Base-by-base conservation (phyloP, 345 rosid genomes). In the Noccaea bulbosa region DNA sequence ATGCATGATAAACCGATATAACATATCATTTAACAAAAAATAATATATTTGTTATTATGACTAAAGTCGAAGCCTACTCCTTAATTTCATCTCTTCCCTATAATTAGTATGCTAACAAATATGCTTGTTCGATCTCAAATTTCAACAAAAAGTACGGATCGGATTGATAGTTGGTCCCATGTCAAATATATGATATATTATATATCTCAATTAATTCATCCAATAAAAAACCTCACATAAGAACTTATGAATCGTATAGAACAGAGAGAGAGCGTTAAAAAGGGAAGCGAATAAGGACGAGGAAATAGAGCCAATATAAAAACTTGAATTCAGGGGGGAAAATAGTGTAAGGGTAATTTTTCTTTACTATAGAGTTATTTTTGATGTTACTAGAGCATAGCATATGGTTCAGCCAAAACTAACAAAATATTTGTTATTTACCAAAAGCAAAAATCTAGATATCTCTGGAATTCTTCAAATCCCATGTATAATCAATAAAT, bases 101-200 rank as follows among this genome's bases (percentile, higher is more conserved):
- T 56, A 48, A 8, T 72, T 45, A 48, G 44, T 48, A 34, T 45
- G 65, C 40, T 24, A 54, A 24, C 20, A 54, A 30, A 45, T 45
- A 8, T 64, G 16, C 32, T 71, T 71, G 12, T 32, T 33, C 17
- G 20, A 39, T 64, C 70, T 54, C 41, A 45, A 32, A 41, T 41
- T 22, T 54, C 49, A 54, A 37, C 17, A 41, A 40, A 51, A 62
- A n/a, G 16, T 41, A 14, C 1, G 0, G n/a, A 30, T 59, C 12
- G 4, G 59, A 59, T 15, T 37, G 32, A 17, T 43, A 43, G 34
- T 53, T 67, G 20, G n/a, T 32, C 55, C 24, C 15, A 38, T 11
- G 27, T 38, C 22, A 49, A 35, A 55, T 34, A 35, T n/a, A n/a
- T n/a, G n/a, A n/a, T n/a, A n/a, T n/a, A n/a, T n/a, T n/a, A n/a